Base-by-base conservation (phyloP, 2,329 filamentous ascomycete species). In the Talaromyces sp. region DNA sequence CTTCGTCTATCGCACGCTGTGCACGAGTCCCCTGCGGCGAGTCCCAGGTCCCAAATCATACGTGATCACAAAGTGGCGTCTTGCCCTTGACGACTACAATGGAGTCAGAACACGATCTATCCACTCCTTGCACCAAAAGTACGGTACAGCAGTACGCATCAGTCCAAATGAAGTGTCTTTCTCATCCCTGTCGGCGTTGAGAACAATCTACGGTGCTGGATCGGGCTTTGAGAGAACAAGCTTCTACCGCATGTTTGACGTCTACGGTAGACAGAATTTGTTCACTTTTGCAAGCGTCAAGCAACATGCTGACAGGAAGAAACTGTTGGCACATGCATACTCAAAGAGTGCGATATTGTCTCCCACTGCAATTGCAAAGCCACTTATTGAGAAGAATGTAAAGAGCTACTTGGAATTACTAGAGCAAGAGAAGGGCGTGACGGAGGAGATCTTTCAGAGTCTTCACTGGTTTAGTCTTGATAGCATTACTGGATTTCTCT, bases 241-340 rank as follows among this genome's bases (percentile, higher is more conserved):
- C 1, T 86, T 86, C 68, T 86, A 86, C 63, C 78, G 80, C 52
- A 85, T 86, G 81, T 86, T 86, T 65, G 83, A 85, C 67, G 82
- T 79, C 0, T 85, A 84, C 59, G 83, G 82, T 0, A 75, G 76
- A 10, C 80, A 79, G 70, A 85, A 86, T 62, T 69, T 86, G 2
- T 86, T 86, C 69, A 84, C 82, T 0, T 85, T 86, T 66, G 73
- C 74, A 7, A 74, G 77, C 0, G 74, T 75, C 0, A 77, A 76
- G 35, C 74, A 78, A 2, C 84, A 86, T 70, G 77, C 76, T 0
- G 78, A 82, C 1, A 73, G 84, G 19, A 86, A 86, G 74, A 86
- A 85, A 68, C 66, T 85, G 0, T 64, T 86, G 10, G 79, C 81
- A 3, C 81, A 85, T 65, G 80, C 81, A 0, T 87, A 86, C 64